A percentile compares a stretch with the other conserved stretches of the same genome.
phyloP scores from a whole-genome alignment of 2,329 filamentous ascomycete genomes.

The Exophiala spinifera region DNA sequence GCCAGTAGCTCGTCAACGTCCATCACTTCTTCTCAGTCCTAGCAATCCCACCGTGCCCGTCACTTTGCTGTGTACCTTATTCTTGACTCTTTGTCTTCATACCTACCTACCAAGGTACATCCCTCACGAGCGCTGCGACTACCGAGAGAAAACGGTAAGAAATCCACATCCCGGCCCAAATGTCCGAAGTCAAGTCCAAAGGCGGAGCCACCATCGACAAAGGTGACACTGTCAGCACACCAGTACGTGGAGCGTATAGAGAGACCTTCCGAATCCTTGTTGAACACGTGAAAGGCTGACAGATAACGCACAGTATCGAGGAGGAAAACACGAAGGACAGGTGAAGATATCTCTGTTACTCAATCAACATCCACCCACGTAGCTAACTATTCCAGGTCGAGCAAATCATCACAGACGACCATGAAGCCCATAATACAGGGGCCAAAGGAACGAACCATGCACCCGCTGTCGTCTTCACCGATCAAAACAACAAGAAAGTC shows the following conservation, averaged over 20 bases:
- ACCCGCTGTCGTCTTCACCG: constrained; percentile 22
- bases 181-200: constrained; percentile 25
- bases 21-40: no score
- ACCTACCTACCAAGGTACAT: no score
- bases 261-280: no score
- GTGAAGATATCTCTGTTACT: constrained; percentile 1
- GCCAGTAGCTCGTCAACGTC: no score
- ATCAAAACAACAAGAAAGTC: constrained; percentile 26
- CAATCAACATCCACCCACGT: no score
- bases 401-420: constrained; percentile 17
- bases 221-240: constrained; percentile 22
- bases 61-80: no score
- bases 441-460: constrained; percentile 22
- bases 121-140: no score
- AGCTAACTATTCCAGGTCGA: constrained; percentile 16
- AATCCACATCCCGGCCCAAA: neutral
- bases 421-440: constrained; percentile 8
- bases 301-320: constrained; percentile 12
- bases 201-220: constrained; percentile 19
- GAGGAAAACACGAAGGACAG: constrained; percentile 23
- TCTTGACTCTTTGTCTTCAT: no score
- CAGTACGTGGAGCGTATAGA: constrained; percentile 14
- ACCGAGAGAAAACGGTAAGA: no score
- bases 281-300: neutral
- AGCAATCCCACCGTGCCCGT: no score